Evolutionary conservation across 495 filamentous ascomycete species (phyloP).

Genomic region (Parathielavia hyrcaniae): DNA sequence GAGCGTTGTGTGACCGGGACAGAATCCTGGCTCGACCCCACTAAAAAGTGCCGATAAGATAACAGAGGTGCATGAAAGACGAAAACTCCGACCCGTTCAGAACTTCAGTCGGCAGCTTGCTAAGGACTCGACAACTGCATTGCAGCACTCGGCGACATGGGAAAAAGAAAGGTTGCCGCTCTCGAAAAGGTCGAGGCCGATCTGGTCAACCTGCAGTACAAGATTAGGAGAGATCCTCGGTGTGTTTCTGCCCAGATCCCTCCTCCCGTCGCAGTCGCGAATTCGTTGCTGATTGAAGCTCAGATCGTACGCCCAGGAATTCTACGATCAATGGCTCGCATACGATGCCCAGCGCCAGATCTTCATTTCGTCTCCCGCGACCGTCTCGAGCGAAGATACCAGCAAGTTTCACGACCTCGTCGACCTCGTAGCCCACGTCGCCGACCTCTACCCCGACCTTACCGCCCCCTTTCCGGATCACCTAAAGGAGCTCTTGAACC

Average conservation of each 20-base stretch:
- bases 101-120: neutral
- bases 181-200: constrained; percentile 94
- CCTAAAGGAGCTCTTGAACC: constrained; percentile 67
- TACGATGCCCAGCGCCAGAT: constrained; percentile 89
- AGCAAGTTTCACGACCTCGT: constrained; percentile 71
- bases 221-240: constrained; percentile 77
- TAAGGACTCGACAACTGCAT: neutral
- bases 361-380: constrained; percentile 73
- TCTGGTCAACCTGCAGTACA: constrained; percentile 80
- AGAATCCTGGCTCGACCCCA: constrained; percentile 12
- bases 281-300: constrained; percentile 5
- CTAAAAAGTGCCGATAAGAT: constrained; percentile 25
- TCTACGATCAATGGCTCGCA: constrained; percentile 79
- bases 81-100: neutral
- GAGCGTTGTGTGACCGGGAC: too few relatives aligned
- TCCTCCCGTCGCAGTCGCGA: neutral
- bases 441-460: constrained; percentile 82
- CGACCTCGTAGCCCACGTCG: constrained; percentile 85
- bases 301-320: constrained; percentile 80
- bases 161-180: constrained; percentile 80
- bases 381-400: constrained; percentile 66
- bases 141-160: constrained; percentile 46
- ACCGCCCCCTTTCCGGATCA: constrained; percentile 72
- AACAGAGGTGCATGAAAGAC: neutral
- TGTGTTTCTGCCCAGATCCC: constrained; percentile 36